phyloP scores from a whole-genome alignment of 2,329 filamentous ascomycete species.

The Nigrospora oryzae region DNA sequence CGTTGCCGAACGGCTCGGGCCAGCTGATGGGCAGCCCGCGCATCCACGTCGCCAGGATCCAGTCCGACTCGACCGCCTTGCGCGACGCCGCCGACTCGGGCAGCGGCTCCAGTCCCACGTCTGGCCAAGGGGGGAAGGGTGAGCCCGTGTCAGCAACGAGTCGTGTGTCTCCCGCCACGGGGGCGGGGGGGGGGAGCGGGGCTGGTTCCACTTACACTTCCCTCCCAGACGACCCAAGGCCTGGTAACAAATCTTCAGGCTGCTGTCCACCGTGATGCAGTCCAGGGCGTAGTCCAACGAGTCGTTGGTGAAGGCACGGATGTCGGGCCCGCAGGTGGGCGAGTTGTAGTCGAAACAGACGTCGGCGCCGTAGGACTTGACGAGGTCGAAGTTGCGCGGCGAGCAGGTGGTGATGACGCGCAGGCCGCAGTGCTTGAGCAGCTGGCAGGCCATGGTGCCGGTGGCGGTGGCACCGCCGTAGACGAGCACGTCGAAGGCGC shows the following conservation, averaged over 20 bases:
- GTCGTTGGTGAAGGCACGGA: conserved; percentile 26
- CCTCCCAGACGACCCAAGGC: conserved; percentile 3
- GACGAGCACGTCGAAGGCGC: conserved; percentile 26
- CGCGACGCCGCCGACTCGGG: conserved; percentile 1
- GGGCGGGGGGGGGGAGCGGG: too few species aligned
- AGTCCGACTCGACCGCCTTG: conserved; percentile 2
- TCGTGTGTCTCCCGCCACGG: too few species aligned
- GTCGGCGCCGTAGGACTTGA: conserved; percentile 1
- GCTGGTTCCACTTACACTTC: neutral
- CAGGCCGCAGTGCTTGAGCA: conserved; percentile 18
- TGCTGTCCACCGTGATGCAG: conserved; percentile 12
- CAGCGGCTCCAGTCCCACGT: conserved; percentile 1
- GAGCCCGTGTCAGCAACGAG: too few species aligned
- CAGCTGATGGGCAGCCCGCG: conserved; percentile 5
- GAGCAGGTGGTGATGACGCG: neutral
- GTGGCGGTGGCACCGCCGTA: conserved; percentile 33
- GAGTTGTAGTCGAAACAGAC: conserved; percentile 1
- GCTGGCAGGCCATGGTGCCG: conserved; percentile 34
- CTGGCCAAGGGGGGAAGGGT: too few species aligned
- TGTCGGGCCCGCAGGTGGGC: conserved; percentile 12
- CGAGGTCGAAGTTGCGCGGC: conserved; percentile 1
- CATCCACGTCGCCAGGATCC: conserved; percentile 6
- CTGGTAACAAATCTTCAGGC: conserved; percentile 2
- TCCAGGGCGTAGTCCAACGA: conserved; percentile 30
- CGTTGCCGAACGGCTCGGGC: conserved; percentile 4